Evolutionary conservation across 768 basidiomycete species (phyloP).

Genomic region (Amanita molliuscula): DNA sequence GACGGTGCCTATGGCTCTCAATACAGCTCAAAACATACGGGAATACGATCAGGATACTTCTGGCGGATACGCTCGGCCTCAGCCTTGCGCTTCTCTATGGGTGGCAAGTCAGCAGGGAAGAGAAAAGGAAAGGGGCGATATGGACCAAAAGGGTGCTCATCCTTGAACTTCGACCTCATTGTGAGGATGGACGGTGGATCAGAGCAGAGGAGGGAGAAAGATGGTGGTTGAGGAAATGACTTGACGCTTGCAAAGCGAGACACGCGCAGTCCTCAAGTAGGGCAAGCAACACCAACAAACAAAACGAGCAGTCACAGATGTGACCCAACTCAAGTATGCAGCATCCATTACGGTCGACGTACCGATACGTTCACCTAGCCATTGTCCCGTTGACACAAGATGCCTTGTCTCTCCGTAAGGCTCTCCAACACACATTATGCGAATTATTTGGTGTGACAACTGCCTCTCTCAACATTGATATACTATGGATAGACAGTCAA

Average conservation of each 20-base stretch:
- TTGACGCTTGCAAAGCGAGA: conserved; percentile 19
- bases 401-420: conserved; percentile 37
- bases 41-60: conserved; percentile 98
- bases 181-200: conserved; percentile 11
- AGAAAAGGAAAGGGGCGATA: conserved; percentile 12
- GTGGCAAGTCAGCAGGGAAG: conserved; percentile 18
- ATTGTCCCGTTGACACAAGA: conserved; percentile 29
- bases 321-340: conserved; percentile 9
- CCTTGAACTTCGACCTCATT: conserved; percentile 96
- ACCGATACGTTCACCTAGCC: conserved; percentile 39
- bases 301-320: conserved; percentile 7
- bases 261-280: conserved; percentile 29
- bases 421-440: conserved; percentile 42
- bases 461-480: conserved; percentile 44
- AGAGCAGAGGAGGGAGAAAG: conserved; percentile 3
- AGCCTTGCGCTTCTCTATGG: conserved; percentile 94
- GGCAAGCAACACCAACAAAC: conserved; percentile 26
- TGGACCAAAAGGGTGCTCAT: conserved; percentile 97
- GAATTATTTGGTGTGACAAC: conserved; percentile 46
- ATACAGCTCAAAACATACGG: conserved; percentile 44
- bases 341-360: conserved; percentile 13
- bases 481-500: conserved; percentile 40
- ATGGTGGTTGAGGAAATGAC: conserved; percentile 11
- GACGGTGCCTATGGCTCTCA: not conserved
- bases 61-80: conserved; percentile 97